phyloP scores from a whole-genome alignment of 805 yeast genomes.

The Wilhelminamyces savonicus region DNA sequence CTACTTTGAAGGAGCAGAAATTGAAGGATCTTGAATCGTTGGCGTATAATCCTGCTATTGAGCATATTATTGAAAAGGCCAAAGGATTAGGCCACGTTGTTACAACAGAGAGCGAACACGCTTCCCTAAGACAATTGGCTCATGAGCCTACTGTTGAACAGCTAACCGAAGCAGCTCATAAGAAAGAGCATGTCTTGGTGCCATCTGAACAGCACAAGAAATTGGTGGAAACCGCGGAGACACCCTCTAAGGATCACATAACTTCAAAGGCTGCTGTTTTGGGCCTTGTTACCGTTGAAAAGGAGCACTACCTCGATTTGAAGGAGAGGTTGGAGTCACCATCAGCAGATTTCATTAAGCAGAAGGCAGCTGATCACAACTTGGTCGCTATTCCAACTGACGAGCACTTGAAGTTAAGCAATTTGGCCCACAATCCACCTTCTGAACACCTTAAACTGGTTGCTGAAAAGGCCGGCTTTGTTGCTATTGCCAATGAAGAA shows the following conservation, averaged over 20 bases:
- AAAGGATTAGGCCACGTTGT: constrained; percentile 4
- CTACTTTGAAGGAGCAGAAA: constrained; percentile 2
- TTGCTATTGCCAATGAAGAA: no score
- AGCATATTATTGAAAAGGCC: constrained; percentile 11
- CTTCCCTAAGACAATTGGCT: constrained; percentile 5
- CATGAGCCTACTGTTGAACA: constrained; percentile 5
- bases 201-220: constrained; percentile 2
- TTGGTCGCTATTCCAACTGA: constrained; percentile 3
- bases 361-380: constrained; percentile 4
- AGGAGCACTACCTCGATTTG: constrained; percentile 6
- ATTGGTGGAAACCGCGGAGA: constrained; percentile 5
- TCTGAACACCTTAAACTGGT: no score
- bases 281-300: constrained; percentile 9
- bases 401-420: constrained; percentile 9
- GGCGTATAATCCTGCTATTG: constrained; percentile 11
- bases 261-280: constrained; percentile 4
- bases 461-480: no score
- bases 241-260: constrained; percentile 15
- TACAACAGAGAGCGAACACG: constrained; percentile 6
- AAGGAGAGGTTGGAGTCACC: constrained; percentile 9
- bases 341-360: constrained; percentile 7
- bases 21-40: not conserved
- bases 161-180: constrained; percentile 10
- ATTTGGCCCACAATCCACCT: constrained; percentile 3
- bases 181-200: constrained; percentile 3